Conservation (phyloP, 768 basidiomycete species). For the Mycena capillaripes region DNA sequence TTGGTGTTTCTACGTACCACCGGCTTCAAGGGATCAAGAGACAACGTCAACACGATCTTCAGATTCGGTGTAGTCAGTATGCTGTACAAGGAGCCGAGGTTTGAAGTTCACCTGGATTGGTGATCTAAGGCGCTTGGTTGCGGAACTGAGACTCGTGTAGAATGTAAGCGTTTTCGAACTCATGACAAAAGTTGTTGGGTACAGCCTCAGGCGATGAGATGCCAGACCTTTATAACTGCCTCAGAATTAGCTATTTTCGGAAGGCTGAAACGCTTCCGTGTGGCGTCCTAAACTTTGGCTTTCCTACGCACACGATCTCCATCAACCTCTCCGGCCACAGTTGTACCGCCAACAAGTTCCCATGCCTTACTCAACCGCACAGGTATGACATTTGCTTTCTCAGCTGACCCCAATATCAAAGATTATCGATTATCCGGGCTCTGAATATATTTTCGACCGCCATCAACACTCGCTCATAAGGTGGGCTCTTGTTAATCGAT, state of each 20-base stretch:
- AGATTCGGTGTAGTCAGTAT: background rate
- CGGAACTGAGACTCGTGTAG: slow-evolving; percentile 8
- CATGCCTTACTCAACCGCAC: no score
- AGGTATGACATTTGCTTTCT: no score
- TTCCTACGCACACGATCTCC: background rate
- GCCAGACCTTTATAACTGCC: slow-evolving; percentile 4
- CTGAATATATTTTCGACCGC: no score
- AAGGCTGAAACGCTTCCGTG: background rate
- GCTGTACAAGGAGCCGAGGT: slow-evolving; percentile 9
- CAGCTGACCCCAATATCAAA: no score
- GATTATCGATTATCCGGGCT: no score
- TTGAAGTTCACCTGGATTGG: slow-evolving; percentile 7
- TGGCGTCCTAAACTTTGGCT: background rate
- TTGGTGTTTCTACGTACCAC: slow-evolving; percentile 6
- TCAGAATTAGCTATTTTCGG: background rate
- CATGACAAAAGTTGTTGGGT: slow-evolving; percentile 3
- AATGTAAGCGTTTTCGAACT: slow-evolving; percentile 10
- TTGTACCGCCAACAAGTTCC: background rate
- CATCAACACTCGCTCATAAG: no score
- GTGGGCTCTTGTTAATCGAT: slow-evolving; percentile 1
- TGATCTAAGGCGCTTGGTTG: slow-evolving; percentile 5
- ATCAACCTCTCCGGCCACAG: background rate
- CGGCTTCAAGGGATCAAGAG: slow-evolving; percentile 5
- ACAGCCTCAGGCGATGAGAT: slow-evolving; percentile 3
- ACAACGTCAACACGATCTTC: slow-evolving; percentile 9